These are phyloP conservation scores for Starmera dryadoides DNA, from an alignment of 805 yeast species.

Conservation along the genomic window DNA sequence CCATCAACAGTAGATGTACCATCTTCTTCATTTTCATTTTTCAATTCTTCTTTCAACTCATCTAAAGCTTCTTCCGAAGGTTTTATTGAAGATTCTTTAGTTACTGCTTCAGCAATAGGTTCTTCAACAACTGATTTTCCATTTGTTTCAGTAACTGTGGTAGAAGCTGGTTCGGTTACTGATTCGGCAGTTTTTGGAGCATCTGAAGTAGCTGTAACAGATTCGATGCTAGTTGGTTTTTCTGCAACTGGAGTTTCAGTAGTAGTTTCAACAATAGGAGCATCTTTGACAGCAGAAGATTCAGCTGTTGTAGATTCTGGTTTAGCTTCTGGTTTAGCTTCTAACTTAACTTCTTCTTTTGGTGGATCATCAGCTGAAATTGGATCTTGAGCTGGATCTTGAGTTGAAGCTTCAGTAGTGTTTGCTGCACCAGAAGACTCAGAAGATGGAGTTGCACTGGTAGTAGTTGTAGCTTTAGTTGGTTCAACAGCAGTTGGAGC, in stretches of 20 bases:
- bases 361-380: not conserved
- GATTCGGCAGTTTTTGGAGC: too few relatives aligned
- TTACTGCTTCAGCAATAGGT: conserved; percentile 3
- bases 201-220: too few relatives aligned
- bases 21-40: conserved; percentile 28
- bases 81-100: conserved; percentile 17
- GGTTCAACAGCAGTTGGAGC: conserved; percentile 4
- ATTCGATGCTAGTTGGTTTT: conserved; percentile 1
- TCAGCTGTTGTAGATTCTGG: conserved; percentile 4
- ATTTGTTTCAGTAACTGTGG: conserved; percentile 1
- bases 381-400: not conserved
- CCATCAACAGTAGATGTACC: conserved; percentile 17
- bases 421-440: too few relatives aligned
- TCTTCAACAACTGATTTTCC: conserved; percentile 2
- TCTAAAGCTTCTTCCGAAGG: conserved; percentile 18
- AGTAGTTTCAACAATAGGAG: not conserved
- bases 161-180: too few relatives aligned
- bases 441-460: not conserved
- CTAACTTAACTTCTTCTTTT: too few relatives aligned
- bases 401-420: too few relatives aligned
- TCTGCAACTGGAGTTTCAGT: not conserved
- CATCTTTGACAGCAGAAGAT: not conserved
- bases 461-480: not conserved
- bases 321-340: conserved; percentile 1
- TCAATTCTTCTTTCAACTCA: conserved; percentile 27